A percentile compares a stretch with the other conserved stretches of the same genome.
These are phyloP conservation scores for Cenchrus fungigraminus DNA, from an alignment of 176 grass and related monocot genomes.

Conservation along the genomic window DNA sequence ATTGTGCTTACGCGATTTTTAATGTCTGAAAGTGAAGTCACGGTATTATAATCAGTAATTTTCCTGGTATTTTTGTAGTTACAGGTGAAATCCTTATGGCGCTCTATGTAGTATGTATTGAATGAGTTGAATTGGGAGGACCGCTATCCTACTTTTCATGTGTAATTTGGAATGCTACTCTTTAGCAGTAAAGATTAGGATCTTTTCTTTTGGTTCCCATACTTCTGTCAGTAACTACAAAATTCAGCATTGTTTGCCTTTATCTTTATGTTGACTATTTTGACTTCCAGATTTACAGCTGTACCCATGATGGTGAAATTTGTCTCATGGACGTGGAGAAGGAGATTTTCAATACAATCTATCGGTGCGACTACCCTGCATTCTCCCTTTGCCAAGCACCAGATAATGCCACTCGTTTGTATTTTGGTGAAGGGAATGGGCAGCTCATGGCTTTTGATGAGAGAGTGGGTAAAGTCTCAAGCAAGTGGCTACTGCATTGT, in stretches of 20 bases:
- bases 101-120: background rate
- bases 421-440: conserved; percentile 46
- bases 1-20: background rate
- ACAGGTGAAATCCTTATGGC: background rate
- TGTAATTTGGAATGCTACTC: background rate
- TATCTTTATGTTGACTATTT: background rate
- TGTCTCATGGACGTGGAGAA: conserved; percentile 67
- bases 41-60: background rate
- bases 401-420: conserved; percentile 43
- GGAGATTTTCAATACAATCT: conserved; percentile 53
- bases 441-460: conserved; percentile 57
- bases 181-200: background rate
- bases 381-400: conserved; percentile 52
- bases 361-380: conserved; percentile 42
- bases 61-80: background rate
- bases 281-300: conserved; percentile 64
- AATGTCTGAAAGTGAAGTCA: background rate
- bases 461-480: conserved; percentile 46
- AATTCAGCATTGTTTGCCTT: background rate
- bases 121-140: background rate
- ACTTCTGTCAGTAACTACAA: background rate
- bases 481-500: conserved; percentile 46
- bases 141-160: background rate
- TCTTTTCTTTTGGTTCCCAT: background rate
- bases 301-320: conserved; percentile 55